Base-by-base conservation (phyloP, 1,284 basidiomycete genomes). In the Cutaneotrichosporon mucoides region DNA sequence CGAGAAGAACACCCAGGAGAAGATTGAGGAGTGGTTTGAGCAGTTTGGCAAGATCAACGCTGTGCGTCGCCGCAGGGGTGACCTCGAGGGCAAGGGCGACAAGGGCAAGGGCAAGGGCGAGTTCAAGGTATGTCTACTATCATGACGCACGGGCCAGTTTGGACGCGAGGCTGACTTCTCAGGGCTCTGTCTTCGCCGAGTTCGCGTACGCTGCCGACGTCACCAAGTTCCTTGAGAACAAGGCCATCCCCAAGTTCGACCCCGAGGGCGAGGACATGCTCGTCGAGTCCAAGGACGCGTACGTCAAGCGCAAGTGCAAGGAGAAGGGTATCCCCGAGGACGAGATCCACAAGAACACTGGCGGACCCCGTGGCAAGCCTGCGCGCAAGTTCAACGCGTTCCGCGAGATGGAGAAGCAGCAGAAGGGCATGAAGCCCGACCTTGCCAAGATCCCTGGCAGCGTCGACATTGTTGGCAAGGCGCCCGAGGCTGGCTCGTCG, bases 271-370 rank as follows among this genome's bases (percentile, higher is more conserved):
- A 70, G 42, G 87, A 90, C 66, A 82, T 98, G 45, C 72, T 89
- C 48, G 85, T 84, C 70, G 96, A 97, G 93, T 83, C 88, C 69
- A 96, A 96, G 88, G 87, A 88, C 64, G 91, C 82, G 6, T 99
- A 98, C 78, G 92, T 92, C 71, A 86, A 91, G 66, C 95, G 94
- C 92, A 99, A 98, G 81, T 90, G 94, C 79, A 89, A 91, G 79
- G 94, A 97, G 80, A 96, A 97, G 79, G 92, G 92, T 44, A 79
- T 83, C 58, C 76, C 79, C 63, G 73, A 68, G 33, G 36, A 45
- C 13, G 62, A 86, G 80, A 43, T 88, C 85, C 60, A 87, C 85
- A 56, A 60, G 49, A 24, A 24, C 24, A 24, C 24, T 24, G 24
- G 24, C 24, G 57, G 54, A n/a, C 16, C 36, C 42, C 56, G 58